Base-by-base conservation (phyloP, 2,329 filamentous ascomycete genomes). In the Aspergillus fumigatiaffinis region DNA sequence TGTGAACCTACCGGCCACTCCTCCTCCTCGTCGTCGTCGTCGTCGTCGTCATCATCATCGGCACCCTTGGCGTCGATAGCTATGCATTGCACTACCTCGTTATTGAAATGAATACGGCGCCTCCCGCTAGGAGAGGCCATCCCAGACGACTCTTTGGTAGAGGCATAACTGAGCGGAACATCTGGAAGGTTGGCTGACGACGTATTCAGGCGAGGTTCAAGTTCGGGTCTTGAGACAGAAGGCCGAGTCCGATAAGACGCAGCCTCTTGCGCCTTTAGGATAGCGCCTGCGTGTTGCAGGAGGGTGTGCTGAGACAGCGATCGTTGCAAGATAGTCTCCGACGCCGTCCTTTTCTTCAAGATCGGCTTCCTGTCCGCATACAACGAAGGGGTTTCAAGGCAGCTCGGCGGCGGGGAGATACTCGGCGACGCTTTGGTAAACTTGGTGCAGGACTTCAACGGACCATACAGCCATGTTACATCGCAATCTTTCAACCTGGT, bases 381-480 rank as follows among this genome's bases (percentile, higher is more conserved):
- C 0, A 90, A 92, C 63, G 81, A 84, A 42, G 79, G 83, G 53
- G 84, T 85, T 14, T 84, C 86, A 5, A 87, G 70, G 14, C 77
- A 77, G 63, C 81, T 84, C 25, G 76, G 76, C 23, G 80, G 77
- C 49, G 83, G 81, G 12, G 80, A 80, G 42, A 72, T 70, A 52
- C 77, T 73, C 53, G 44, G 10, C 21, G 79, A 73, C 12, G 74
- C 74, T 56, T 84, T 78, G 68, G 66, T 79, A 59, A 81, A 84
- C 54, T 80, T 83, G 3, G 81, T 79, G 23, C 88, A 87, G 1
- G 88, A 88, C 72, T 96, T 93, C 51, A 97, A 76, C 12, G 94
- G 94, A 0, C 94, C 94, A 69, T 97, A 99, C 1, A 99, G 81
- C 94, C 93, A 99, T 49, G 93, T 97, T 32, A 97, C 92, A 74